These are phyloP conservation scores for Myriangium duriaei DNA, from an alignment of 2,329 filamentous ascomycete species.

Conservation along the genomic window DNA sequence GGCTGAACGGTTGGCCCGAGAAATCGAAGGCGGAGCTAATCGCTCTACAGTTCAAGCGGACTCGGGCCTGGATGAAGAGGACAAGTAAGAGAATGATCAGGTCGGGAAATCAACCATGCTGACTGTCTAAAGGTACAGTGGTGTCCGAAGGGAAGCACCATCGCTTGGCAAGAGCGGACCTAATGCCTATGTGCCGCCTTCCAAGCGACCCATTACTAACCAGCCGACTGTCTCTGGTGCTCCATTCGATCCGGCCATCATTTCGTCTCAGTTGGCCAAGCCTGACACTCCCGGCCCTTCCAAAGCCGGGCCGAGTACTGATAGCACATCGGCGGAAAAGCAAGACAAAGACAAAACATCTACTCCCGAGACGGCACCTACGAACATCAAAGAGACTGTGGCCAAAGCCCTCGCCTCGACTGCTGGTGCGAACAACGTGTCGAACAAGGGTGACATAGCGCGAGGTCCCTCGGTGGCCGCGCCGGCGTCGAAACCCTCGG, in stretches of 20 bases:
- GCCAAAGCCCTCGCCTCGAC: slow-evolving; percentile 3
- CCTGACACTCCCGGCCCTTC: slow-evolving; percentile 19
- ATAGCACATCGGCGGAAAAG: slow-evolving; percentile 15
- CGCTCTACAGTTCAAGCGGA: slow-evolving; percentile 56
- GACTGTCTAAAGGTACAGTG: slow-evolving; percentile 57
- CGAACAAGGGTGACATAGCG: slow-evolving; percentile 8
- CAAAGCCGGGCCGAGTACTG: slow-evolving; percentile 3
- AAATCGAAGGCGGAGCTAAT: slow-evolving; percentile 79
- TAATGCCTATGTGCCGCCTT: slow-evolving; percentile 83
- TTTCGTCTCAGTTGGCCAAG: slow-evolving; percentile 63
- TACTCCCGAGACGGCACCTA: slow-evolving; percentile 3
- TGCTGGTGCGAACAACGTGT: neutral
- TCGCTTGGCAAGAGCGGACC: slow-evolving; percentile 48
- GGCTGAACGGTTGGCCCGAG: slow-evolving; percentile 72
- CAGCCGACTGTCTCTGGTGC: slow-evolving; percentile 63
- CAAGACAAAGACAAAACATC: slow-evolving; percentile 20
- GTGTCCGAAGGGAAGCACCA: slow-evolving; percentile 61
- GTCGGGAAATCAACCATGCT: neutral
- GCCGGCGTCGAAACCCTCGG: slow-evolving; percentile 12
- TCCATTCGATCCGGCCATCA: slow-evolving; percentile 78
- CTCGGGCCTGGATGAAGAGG: slow-evolving; percentile 71
- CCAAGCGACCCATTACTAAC: slow-evolving; percentile 64
- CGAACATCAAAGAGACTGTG: slow-evolving; percentile 11
- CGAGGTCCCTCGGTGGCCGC: slow-evolving; percentile 9
- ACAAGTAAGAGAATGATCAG: slow-evolving; percentile 50